Conservation (phyloP, 2,329 filamentous ascomycete species). For the Diplodia sapinea region DNA sequence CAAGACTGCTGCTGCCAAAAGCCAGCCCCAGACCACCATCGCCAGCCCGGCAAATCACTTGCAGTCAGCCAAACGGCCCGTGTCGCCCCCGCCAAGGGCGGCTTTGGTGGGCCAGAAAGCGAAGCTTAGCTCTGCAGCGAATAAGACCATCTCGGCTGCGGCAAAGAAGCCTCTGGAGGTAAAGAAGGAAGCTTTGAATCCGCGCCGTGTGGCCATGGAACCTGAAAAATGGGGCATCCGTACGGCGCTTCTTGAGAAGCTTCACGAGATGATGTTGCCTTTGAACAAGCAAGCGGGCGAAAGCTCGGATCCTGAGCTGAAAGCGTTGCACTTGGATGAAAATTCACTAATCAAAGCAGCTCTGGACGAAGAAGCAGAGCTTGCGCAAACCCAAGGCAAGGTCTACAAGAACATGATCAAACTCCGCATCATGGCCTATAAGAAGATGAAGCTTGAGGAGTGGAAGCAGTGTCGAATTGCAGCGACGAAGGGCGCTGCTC, state of each 20-base stretch:
- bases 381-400: constrained; percentile 68
- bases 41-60: constrained; percentile 26
- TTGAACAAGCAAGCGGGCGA: constrained; percentile 69
- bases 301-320: constrained; percentile 56
- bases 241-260: constrained; percentile 57
- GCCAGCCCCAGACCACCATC: background rate
- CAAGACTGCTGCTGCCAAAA: background rate
- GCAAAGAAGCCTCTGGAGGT: constrained; percentile 25
- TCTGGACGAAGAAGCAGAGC: constrained; percentile 78
- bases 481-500: constrained; percentile 37
- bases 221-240: constrained; percentile 48
- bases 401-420: constrained; percentile 88
- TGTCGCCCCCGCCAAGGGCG: constrained; percentile 17
- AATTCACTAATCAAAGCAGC: constrained; percentile 72
- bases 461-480: constrained; percentile 69
- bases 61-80: constrained; percentile 38
- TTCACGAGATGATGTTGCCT: constrained; percentile 70
- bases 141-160: constrained; percentile 30
- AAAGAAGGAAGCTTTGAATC: constrained; percentile 64
- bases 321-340: constrained; percentile 64
- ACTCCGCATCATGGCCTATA: constrained; percentile 75
- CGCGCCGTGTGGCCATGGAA: constrained; percentile 64
- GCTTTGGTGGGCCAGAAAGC: constrained; percentile 32
- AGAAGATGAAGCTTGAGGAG: constrained; percentile 72
- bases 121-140: constrained; percentile 22